Evolutionary conservation across 345 rosid species (phyloP), one percentile per base, ranked within the genome.

Genomic region (Syzygium aqueum): DNA sequence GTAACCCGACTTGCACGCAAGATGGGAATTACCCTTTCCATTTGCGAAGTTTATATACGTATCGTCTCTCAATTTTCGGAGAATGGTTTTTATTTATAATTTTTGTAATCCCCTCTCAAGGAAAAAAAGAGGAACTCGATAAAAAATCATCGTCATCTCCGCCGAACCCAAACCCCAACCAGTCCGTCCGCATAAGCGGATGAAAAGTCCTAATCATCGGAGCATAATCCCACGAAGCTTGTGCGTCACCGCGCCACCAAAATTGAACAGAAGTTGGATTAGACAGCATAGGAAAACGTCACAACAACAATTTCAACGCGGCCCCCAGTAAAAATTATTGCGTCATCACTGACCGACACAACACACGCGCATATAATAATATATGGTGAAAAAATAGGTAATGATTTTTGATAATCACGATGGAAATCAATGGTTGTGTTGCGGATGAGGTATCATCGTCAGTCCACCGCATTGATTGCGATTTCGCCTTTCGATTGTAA

Each of bases 391-490:
- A 10, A 21, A 33, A 33, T 5, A 73, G 80, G 49, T 2, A 9
- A 67, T 33, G 46, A 33, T 73, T 28, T 33, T 33, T 4, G 49
- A 67, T 67, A 1, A 73, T 10, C 80, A 2, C 49, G 23, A 22
- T 73, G 7, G 23, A 33, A 1, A 73, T 19, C 80, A 9, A 16
- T 7, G 43, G 78, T 2, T 1, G 78, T 8, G 78, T 8, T 16
- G 8, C 78, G 80, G 80, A 5, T 73, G 80, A 33, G 80, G 14
- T 22, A 9, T 73, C 80, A 4, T 19, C 80, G 80, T 73, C 80
- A 17, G 80, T 73, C 80, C 80, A 73, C 49, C 80, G 49, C 80
- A 73, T 17, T 19, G 80, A 73, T 73, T 73, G 80, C 49, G 80
- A 67, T 19, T n/a, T 14, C 1, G 49, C 80, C 80, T 73, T 17